A percentile compares a stretch with the other conserved stretches of the same genome.
Evolutionary conservation across 1,139 yeast species (phyloP).

Genomic region (Zygosaccharomyces pseudobailii): DNA sequence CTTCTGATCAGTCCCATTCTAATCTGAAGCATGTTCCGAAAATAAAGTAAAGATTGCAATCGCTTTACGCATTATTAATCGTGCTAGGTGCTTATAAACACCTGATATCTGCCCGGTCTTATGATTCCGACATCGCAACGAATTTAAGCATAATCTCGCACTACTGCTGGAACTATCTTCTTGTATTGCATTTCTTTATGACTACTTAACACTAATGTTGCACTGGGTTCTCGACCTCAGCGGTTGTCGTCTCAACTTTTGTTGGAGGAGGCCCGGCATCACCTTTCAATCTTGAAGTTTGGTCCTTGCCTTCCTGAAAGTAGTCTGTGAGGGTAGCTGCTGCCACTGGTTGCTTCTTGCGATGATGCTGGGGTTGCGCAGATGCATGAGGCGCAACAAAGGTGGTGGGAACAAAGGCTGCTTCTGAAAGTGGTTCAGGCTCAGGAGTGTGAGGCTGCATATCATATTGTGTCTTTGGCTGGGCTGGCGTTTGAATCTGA

Average conservation of each 20-base stretch:
- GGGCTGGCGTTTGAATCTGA: neutral
- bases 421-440: constrained; percentile 12
- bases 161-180: too few relatives aligned
- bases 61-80: too few relatives aligned
- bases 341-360: constrained; percentile 9
- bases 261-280: constrained; percentile 2
- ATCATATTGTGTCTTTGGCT: constrained; percentile 7
- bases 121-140: too few relatives aligned
- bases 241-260: neutral
- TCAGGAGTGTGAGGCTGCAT: constrained; percentile 3
- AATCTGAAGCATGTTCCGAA: too few relatives aligned
- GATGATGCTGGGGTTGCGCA: constrained; percentile 12
- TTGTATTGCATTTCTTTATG: neutral
- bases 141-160: too few relatives aligned
- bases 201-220: neutral
- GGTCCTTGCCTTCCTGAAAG: constrained; percentile 37
- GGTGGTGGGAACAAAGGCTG: constrained; percentile 20
- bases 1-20: too few relatives aligned
- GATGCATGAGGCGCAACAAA: constrained; percentile 9
- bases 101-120: too few relatives aligned
- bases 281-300: constrained; percentile 20
- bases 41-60: too few relatives aligned
- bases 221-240: neutral
- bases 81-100: too few relatives aligned
- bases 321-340: constrained; percentile 32